These are phyloP conservation scores for Dimargaris verticillata DNA, from an alignment of 192 early-diverging fungal genomes.

Conservation along the genomic window DNA sequence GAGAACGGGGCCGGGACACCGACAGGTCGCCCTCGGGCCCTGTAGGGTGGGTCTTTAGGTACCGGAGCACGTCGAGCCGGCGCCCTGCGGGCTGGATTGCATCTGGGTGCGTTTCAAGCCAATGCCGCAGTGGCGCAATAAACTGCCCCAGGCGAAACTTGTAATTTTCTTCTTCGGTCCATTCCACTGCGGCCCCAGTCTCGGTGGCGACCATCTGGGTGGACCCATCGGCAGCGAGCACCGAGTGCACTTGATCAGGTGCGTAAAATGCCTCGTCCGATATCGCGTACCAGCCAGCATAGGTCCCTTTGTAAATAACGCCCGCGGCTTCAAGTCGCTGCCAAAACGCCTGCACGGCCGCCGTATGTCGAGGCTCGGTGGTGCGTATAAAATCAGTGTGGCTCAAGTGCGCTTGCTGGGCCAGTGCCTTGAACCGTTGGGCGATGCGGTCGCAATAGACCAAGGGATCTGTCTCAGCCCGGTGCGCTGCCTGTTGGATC, in stretches of 20 bases:
- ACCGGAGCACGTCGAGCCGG: constrained; percentile 1
- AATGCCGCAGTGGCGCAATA: constrained; percentile 36
- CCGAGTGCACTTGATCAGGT: constrained; percentile 32
- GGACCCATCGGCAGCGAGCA: constrained; percentile 17
- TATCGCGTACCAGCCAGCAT: constrained; percentile 89
- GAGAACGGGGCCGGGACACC: constrained; percentile 59
- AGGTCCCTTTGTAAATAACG: constrained; percentile 77
- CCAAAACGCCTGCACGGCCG: constrained; percentile 63
- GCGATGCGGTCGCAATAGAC: constrained; percentile 67
- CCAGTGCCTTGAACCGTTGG: constrained; percentile 34
- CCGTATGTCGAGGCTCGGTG: constrained; percentile 54
- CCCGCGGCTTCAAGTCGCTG: constrained; percentile 41
- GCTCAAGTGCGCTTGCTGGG: constrained; percentile 48
- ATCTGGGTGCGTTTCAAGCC: constrained; percentile 50
- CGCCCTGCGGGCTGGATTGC: constrained; percentile 47
- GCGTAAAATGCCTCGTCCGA: constrained; percentile 91
- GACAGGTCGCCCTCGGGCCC: constrained; percentile 44
- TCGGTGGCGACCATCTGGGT: constrained; percentile 46
- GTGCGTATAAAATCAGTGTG: constrained; percentile 80
- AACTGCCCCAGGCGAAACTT: constrained; percentile 68
- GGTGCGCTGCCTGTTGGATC: constrained; percentile 81
- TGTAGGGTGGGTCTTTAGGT: constrained; percentile 10
- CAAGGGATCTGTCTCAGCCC: constrained; percentile 35
- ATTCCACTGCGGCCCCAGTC: constrained; percentile 71
- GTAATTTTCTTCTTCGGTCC: constrained; percentile 86